Conservation (phyloP, 768 basidiomycete species). For the Trametes gibbosa region DNA sequence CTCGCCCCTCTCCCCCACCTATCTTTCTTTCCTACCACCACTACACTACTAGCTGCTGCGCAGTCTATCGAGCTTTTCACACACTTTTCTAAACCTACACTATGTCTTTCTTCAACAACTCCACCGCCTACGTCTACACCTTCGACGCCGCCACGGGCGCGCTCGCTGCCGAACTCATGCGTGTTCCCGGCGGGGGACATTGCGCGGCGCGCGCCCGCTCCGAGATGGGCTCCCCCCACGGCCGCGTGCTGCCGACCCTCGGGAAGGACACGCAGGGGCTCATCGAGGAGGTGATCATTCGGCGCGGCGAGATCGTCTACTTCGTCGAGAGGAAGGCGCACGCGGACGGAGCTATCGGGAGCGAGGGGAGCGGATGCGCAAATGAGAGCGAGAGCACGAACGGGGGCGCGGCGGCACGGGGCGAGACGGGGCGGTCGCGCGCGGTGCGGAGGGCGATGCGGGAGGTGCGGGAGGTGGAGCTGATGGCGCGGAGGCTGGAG, state of each 20-base stretch:
- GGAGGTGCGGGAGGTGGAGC: slow-evolving; percentile 3
- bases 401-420: not conserved
- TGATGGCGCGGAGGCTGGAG: slow-evolving; percentile 2
- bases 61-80: not conserved
- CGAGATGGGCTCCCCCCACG: not conserved
- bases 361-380: not conserved
- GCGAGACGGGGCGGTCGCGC: not conserved
- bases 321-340: not conserved
- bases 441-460: slow-evolving; percentile 5
- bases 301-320: slow-evolving; percentile 5
- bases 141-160: slow-evolving; percentile 1
- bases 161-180: slow-evolving; percentile 6
- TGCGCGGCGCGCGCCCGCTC: not conserved
- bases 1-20: not conserved
- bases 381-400: slow-evolving; percentile 1
- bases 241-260: not conserved
- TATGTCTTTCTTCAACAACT: not conserved
- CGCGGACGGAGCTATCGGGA: not conserved
- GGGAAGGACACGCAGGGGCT: slow-evolving; percentile 8
- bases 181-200: not conserved
- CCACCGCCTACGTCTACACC: slow-evolving; percentile 9
- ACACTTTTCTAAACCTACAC: not conserved
- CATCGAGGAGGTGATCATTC: not conserved
- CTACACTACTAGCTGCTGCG: slow-evolving; percentile 3
- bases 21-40: slow-evolving; percentile 3